Conservation (phyloP, 495 filamentous ascomycete species). For the Aspergillus nidulans region DNA sequence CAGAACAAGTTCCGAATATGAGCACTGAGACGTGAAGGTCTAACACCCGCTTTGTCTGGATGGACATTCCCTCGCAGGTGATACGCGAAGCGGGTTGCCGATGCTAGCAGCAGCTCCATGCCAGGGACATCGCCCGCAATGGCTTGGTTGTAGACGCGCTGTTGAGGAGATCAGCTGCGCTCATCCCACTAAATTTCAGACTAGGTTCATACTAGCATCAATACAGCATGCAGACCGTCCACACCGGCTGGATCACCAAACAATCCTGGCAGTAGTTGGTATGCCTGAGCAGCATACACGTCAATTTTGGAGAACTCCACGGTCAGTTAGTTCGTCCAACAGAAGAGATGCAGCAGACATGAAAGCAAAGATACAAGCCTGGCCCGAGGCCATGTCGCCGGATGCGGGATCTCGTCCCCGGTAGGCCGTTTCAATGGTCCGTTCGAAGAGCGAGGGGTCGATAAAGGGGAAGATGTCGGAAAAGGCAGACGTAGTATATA, state of each 20-base stretch:
- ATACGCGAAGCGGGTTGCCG: conserved; percentile 1
- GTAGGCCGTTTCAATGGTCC: too few species aligned
- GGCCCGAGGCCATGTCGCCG: too few species aligned
- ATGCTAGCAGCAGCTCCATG: neutral
- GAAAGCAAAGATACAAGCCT: conserved; percentile 6
- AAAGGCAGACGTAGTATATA: neutral
- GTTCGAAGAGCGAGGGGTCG: neutral
- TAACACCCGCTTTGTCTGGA: neutral
- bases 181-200: too few species aligned
- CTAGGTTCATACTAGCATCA: conserved; percentile 8
- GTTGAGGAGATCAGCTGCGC: neutral
- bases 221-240: conserved; percentile 4
- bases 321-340: neutral
- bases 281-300: neutral
- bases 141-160: neutral
- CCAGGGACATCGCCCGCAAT: neutral
- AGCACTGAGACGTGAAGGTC: conserved; percentile 4
- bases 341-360: neutral
- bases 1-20: too few species aligned
- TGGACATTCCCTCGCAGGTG: neutral
- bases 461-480: neutral
- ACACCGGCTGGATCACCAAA: neutral
- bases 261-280: neutral
- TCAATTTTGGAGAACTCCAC: neutral
- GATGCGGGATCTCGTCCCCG: neutral